Evolutionary conservation across 2,329 filamentous ascomycete genomes (phyloP).

Genomic region (Aureobasidium vineae): DNA sequence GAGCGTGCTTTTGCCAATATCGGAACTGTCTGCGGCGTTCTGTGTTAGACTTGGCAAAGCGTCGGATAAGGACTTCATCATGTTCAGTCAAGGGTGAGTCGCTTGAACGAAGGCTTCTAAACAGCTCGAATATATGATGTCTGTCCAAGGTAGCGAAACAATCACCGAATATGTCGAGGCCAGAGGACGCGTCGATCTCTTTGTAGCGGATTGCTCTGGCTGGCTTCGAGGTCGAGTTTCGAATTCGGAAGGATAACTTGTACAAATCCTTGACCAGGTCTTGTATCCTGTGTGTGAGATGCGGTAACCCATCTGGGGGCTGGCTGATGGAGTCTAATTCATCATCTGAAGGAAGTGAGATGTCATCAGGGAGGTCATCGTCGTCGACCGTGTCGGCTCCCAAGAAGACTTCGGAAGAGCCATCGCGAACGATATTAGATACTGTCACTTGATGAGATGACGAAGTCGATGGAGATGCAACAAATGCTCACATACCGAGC

Average conservation of each 20-base stretch:
- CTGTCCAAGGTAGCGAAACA: not conserved
- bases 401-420: not conserved
- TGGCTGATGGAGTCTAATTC: not conserved
- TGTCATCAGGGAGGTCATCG: not conserved
- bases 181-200: not conserved
- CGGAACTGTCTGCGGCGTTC: conserved; percentile 1
- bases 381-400: not conserved
- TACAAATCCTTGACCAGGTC: not conserved
- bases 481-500: not conserved
- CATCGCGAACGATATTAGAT: not conserved
- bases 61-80: not conserved
- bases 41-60: not conserved
- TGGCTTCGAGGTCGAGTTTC: not conserved
- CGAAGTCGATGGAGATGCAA: not conserved
- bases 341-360: conserved; percentile 9
- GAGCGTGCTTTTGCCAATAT: conserved; percentile 2
- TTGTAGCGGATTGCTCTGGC: not conserved
- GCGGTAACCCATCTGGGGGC: too few species aligned
- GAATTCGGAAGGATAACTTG: not conserved
- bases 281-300: not conserved
- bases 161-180: conserved; percentile 1
- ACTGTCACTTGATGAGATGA: not conserved
- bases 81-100: not conserved
- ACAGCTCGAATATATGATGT: not conserved
- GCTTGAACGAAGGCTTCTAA: not conserved